A percentile compares a stretch with the other conserved stretches of the same genome.
Conservation (phyloP, 1,284 basidiomycete genomes). For the Hemileia vastatrix region DNA sequence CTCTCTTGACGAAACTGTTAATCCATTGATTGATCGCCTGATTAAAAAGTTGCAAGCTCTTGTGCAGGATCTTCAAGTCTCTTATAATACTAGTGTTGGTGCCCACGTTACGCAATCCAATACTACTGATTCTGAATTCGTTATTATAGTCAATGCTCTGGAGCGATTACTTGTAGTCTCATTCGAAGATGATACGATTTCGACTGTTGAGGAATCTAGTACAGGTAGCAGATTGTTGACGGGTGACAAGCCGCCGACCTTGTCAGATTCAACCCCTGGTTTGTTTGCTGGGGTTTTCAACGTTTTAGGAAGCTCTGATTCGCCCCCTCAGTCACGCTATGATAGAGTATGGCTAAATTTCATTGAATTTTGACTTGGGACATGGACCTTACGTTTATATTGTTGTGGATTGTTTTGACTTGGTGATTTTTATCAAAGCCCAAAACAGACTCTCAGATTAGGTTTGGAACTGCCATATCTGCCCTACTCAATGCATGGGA, state of each 20-base stretch:
- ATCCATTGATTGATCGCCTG: conserved; percentile 69
- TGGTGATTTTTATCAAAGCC: conserved; percentile 7
- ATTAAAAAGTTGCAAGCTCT: conserved; percentile 61
- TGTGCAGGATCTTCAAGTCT: conserved; percentile 51
- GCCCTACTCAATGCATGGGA: conserved; percentile 35
- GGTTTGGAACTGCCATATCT: conserved; percentile 27
- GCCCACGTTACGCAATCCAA: conserved; percentile 21
- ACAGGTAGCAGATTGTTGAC: not conserved
- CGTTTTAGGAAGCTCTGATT: conserved; percentile 51
- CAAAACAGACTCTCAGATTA: conserved; percentile 22
- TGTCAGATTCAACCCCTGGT: conserved; percentile 43
- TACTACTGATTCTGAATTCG: conserved; percentile 69
- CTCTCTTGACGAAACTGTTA: conserved; percentile 57
- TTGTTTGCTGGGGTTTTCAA: conserved; percentile 62
- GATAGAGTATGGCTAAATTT: conserved; percentile 1
- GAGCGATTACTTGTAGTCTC: conserved; percentile 61
- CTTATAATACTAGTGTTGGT: conserved; percentile 46
- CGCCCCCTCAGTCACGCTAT: not conserved
- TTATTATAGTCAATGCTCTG: conserved; percentile 69
- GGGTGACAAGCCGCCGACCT: not conserved
- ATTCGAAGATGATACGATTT: conserved; percentile 54
- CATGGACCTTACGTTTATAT: not conserved
- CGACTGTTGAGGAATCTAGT: conserved; percentile 50
- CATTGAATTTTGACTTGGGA: not conserved
- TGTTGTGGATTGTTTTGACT: not conserved